Conservation (phyloP, 768 basidiomycete species). For the Chalciporus pseudorubinellus region DNA sequence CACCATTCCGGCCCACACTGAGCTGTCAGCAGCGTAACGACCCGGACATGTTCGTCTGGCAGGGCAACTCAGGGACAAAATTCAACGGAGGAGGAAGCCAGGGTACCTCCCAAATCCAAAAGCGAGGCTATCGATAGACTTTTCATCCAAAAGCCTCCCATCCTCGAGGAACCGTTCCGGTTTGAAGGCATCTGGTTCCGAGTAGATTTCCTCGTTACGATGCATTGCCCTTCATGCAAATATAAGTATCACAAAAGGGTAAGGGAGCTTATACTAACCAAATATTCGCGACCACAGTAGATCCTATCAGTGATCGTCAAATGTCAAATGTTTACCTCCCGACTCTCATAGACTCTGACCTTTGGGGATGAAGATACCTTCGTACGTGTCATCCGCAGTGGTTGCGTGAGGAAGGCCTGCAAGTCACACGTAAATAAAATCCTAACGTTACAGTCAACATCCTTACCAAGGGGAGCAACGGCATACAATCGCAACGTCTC, state of each 20-base stretch:
- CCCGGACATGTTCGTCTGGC: conserved; percentile 34
- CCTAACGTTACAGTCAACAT: not conserved
- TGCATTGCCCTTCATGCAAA: no score
- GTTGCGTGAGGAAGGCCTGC: conserved; percentile 20
- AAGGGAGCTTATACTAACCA: conserved; percentile 10
- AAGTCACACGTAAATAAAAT: not conserved
- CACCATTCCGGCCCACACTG: conserved; percentile 30
- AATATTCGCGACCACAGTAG: conserved; percentile 16
- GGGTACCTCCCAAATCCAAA: conserved; percentile 28
- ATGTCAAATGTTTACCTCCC: not conserved
- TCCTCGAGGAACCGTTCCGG: not conserved
- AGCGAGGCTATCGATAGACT: not conserved
- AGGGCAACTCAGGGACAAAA: not conserved
- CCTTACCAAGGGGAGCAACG: conserved; percentile 23
- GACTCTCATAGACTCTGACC: conserved; percentile 5
- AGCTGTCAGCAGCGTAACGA: conserved; percentile 26
- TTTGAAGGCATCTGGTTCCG: no score
- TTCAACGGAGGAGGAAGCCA: not conserved
- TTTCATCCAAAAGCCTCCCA: conserved; percentile 7
- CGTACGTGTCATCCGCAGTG: conserved; percentile 16
- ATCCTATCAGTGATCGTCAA: conserved; percentile 12
- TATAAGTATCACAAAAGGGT: not conserved
- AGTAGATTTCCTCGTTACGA: no score
- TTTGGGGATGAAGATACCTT: conserved; percentile 23
- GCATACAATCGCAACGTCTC: conserved; percentile 33